Evolutionary conservation across 495 filamentous ascomycete species (phyloP).

Genomic region (Penicillium salamii): DNA sequence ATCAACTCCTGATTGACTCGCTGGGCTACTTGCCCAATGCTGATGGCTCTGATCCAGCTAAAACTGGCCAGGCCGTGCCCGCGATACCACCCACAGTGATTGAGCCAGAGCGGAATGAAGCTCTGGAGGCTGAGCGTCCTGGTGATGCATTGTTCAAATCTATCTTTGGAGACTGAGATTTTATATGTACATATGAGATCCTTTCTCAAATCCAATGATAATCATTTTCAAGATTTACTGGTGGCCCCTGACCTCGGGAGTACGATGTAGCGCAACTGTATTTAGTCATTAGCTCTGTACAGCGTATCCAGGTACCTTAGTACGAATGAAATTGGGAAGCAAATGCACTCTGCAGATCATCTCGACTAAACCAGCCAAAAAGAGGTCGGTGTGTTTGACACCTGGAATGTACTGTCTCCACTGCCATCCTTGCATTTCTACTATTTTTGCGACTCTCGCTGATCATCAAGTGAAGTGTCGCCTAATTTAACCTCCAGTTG

Average conservation of each 20-base stretch:
- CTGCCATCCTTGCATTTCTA: neutral
- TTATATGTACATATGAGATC: constrained; percentile 47
- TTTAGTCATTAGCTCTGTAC: too few species aligned
- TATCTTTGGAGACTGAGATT: constrained; percentile 86
- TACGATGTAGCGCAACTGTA: too few species aligned
- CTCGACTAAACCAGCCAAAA: too few species aligned
- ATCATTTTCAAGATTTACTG: too few species aligned
- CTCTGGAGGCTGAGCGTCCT: constrained; percentile 75
- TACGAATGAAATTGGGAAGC: too few species aligned
- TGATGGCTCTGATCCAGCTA: constrained; percentile 9
- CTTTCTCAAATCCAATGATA: neutral
- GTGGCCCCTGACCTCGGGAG: too few species aligned
- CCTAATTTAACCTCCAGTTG: neutral
- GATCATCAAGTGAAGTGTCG: neutral
- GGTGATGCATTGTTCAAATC: constrained; percentile 90
- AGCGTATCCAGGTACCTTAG: too few species aligned
- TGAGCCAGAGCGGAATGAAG: constrained; percentile 80
- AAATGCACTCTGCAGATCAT: too few species aligned
- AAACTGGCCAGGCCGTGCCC: neutral
- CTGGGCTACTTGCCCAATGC: constrained; percentile 16
- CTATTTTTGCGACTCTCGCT: neutral
- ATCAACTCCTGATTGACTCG: constrained; percentile 35
- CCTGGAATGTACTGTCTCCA: constrained; percentile 6
- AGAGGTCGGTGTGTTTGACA: neutral
- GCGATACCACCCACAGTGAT: constrained; percentile 32